Evolutionary conservation across 2,329 filamentous ascomycete species (phyloP), one percentile per base, ranked within the genome.

Genomic region (Neopestalotiopsis rosae): DNA sequence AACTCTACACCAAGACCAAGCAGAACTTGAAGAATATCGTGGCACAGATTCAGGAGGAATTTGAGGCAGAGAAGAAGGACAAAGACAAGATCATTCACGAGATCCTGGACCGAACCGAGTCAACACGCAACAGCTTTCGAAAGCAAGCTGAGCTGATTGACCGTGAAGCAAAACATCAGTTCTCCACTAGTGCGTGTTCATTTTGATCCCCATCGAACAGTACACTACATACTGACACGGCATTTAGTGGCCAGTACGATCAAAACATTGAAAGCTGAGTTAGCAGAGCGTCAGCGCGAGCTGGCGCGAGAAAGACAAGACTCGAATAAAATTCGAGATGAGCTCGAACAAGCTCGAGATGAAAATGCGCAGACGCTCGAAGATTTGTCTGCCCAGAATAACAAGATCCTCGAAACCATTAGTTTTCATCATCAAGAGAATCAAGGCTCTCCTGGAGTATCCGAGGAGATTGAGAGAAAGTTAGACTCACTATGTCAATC

Each of bases 1-100:
- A 30, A 4, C 59, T 70, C 13, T 70, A 68, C n/a, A 42, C 56
- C 9, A 68, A 66, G n/a, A 61, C 42, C 4, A 70, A 40, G 59
- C 57, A 68, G 24, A 57, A 30, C 6, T n/a, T 40, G 5, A 30
- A 34, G 30, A 58, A 40, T 38, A 57, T 17, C 32, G 49, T 40
- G 17, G 49, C 13, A 14, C 28, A 38, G 13, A 12, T 62, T 5
- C 14, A 28, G 40, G 40, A 42, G 4, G 57, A 70, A 42, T 20
- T 56, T 17, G 9, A 59, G 28, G 52, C 13, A 17, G 13, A 32
- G 5, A 30, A 61, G 30, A 67, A 61, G 30, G n/a, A 12, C 14
- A 59, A 49, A 20, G 58, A 67, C 17, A 45, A 52, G 20, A 24
- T 45, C 12, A 49, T 40, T 9, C 34, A 34, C 3, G 28, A n/a